phyloP scores from a whole-genome alignment of 805 yeast genomes.

The Pichia thaimueangensis region DNA sequence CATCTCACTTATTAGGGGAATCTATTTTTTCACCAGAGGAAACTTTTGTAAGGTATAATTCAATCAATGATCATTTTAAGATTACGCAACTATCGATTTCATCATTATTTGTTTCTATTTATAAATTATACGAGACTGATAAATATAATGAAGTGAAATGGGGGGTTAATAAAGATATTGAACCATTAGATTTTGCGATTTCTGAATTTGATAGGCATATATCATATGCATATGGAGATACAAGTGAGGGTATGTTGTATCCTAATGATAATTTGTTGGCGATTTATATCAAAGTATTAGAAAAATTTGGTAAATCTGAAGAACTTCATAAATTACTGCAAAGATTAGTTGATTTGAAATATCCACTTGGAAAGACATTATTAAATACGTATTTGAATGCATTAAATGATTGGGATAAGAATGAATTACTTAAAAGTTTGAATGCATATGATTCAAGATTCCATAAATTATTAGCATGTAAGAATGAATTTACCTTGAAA shows the following conservation, averaged over 20 bases:
- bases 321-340: constrained; percentile 46
- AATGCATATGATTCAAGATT: constrained; percentile 18
- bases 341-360: constrained; percentile 47
- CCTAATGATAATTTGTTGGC: constrained; percentile 47
- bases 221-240: constrained; percentile 30
- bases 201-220: constrained; percentile 45
- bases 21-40: constrained; percentile 27
- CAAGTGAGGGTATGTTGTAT: constrained; percentile 27
- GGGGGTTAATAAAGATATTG: constrained; percentile 33
- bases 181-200: constrained; percentile 56
- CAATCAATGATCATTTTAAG: constrained; percentile 15
- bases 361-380: constrained; percentile 17
- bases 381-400: constrained; percentile 18
- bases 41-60: constrained; percentile 25
- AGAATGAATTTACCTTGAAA: constrained; percentile 23
- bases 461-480: constrained; percentile 11
- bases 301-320: constrained; percentile 38
- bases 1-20: constrained; percentile 29
- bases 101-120: constrained; percentile 46
- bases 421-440: constrained; percentile 19
- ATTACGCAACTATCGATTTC: constrained; percentile 27
- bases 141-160: constrained; percentile 28
- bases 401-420: constrained; percentile 17
- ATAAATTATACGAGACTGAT: constrained; percentile 21
- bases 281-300: constrained; percentile 45